phyloP scores from a whole-genome alignment of 495 filamentous ascomycete genomes.

The Bryoglossum gracile region DNA sequence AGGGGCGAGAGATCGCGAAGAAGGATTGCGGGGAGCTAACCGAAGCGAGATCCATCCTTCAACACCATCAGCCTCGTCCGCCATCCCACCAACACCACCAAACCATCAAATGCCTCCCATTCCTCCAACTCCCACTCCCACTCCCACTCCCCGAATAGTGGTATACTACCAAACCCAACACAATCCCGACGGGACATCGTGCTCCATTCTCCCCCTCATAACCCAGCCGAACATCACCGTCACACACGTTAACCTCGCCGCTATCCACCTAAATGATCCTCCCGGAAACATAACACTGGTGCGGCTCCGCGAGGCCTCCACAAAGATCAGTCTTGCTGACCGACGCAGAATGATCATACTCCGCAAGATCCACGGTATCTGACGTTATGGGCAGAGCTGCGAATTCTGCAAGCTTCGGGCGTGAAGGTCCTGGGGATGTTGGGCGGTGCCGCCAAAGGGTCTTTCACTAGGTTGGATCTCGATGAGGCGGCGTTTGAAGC shows the following conservation, averaged over 20 bases:
- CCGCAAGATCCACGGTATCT: slow-evolving; percentile 49
- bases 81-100: neutral
- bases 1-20: too few species aligned
- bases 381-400: slow-evolving; percentile 63
- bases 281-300: slow-evolving; percentile 51
- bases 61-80: neutral
- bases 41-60: neutral
- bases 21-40: too few species aligned
- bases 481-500: slow-evolving; percentile 47
- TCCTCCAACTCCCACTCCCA: slow-evolving; percentile 24
- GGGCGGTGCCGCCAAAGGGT: slow-evolving; percentile 68
- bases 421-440: slow-evolving; percentile 76
- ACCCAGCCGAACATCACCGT: slow-evolving; percentile 41
- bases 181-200: slow-evolving; percentile 47
- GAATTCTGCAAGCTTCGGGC: slow-evolving; percentile 53
- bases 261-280: slow-evolving; percentile 66
- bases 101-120: slow-evolving; percentile 26
- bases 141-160: slow-evolving; percentile 43
- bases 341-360: slow-evolving; percentile 56
- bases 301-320: slow-evolving; percentile 11
- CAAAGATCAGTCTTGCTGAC: neutral
- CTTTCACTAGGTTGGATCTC: slow-evolving; percentile 58
- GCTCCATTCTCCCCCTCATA: slow-evolving; percentile 66
- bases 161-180: slow-evolving; percentile 71
- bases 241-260: slow-evolving; percentile 72